phyloP scores from a whole-genome alignment of 1,284 basidiomycete genomes.

The Tilletiaria anomala region DNA sequence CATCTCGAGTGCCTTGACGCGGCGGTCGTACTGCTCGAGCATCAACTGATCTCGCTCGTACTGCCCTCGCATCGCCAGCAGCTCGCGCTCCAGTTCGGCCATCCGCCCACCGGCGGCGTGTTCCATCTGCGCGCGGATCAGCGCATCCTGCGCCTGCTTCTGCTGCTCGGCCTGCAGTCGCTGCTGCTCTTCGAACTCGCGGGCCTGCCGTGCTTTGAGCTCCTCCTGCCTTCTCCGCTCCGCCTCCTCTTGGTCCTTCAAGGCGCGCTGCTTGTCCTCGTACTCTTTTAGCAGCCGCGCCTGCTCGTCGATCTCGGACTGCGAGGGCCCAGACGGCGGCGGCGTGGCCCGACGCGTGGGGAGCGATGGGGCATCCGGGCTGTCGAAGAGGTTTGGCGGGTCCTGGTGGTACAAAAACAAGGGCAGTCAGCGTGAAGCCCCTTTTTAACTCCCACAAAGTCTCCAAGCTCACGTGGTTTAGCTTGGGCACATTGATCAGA shows the following conservation, averaged over 20 bases:
- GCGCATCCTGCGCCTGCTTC: slow-evolving; percentile 71
- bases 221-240: slow-evolving; percentile 69
- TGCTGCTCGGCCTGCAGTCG: slow-evolving; percentile 75
- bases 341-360: slow-evolving; percentile 11
- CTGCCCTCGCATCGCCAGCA: slow-evolving; percentile 85
- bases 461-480: too few species aligned
- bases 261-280: slow-evolving; percentile 78
- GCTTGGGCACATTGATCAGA: slow-evolving; percentile 39
- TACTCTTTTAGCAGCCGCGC: slow-evolving; percentile 90
- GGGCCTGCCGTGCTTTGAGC: slow-evolving; percentile 63
- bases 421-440: not conserved
- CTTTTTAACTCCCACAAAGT: not conserved
- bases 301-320: slow-evolving; percentile 71
- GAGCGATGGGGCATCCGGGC: slow-evolving; percentile 23
- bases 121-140: slow-evolving; percentile 58
- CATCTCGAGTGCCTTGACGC: slow-evolving; percentile 88
- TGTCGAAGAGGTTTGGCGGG: slow-evolving; percentile 36
- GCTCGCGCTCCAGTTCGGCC: slow-evolving; percentile 72
- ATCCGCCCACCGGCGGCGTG: slow-evolving; percentile 47
- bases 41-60: slow-evolving; percentile 97
- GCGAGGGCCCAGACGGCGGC: slow-evolving; percentile 21
- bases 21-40: slow-evolving; percentile 90
- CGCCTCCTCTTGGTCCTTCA: slow-evolving; percentile 62
- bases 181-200: slow-evolving; percentile 82
- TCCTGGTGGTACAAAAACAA: too few species aligned